These are phyloP conservation scores for Acer saccharum DNA, from an alignment of 345 rosid species.

Conservation along the genomic window DNA sequence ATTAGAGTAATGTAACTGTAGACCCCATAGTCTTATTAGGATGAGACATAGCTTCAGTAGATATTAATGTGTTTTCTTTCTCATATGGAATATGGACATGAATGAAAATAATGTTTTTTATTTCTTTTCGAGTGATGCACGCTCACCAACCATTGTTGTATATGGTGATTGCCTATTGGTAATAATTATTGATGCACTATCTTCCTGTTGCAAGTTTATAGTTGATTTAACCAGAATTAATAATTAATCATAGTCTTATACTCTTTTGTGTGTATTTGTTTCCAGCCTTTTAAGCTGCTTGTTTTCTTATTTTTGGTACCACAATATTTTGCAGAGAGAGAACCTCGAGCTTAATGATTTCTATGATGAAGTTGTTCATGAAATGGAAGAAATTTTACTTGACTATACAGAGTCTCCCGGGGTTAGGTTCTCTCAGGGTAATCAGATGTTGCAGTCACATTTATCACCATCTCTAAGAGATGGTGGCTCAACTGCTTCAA, in stretches of 20 bases:
- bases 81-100: too few species aligned
- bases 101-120: not conserved
- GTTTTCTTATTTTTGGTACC: constrained; percentile 23
- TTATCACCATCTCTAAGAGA: constrained; percentile 62
- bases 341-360: constrained; percentile 57
- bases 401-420: constrained; percentile 77
- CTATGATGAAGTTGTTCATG: constrained; percentile 87
- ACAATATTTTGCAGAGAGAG: constrained; percentile 50
- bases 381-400: constrained; percentile 94
- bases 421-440: constrained; percentile 54
- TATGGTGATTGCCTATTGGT: not conserved
- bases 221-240: not conserved
- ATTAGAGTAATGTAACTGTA: not conserved
- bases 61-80: not conserved
- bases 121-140: not conserved
- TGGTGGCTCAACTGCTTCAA: constrained; percentile 78
- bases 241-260: not conserved
- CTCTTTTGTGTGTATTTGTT: not conserved
- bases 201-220: constrained; percentile 7
- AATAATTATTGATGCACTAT: not conserved
- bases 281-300: constrained; percentile 19
- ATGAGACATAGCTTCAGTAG: not conserved
- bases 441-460: constrained; percentile 49
- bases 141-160: not conserved
- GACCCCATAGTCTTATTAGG: not conserved